Base-by-base conservation (phyloP, 208 protist genomes). In the Zelonia costaricensis region DNA sequence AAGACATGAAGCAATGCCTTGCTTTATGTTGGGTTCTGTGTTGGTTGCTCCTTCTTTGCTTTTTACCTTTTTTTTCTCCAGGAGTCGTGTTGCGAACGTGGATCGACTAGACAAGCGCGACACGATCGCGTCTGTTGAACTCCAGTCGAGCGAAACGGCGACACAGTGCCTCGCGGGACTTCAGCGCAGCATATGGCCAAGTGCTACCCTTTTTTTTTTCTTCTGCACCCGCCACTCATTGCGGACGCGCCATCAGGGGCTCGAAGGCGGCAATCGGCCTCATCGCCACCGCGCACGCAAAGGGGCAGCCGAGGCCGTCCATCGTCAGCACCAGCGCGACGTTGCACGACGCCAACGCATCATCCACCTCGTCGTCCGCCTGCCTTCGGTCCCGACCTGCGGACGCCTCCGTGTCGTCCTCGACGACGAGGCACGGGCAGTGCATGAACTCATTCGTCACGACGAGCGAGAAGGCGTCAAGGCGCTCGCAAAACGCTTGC, bases 391-490 rank as follows among this genome's bases (percentile, higher is more conserved):
- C 27, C 20, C n/a, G n/a, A n/a, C n/a, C 44, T 45, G 4, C 31
- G 18, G 51, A 16, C 36, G 68, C 43, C 22, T 56, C 65, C 16
- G 45, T 51, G 9, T 25, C 42, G 15, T 73, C 56, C 7, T 69
- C 62, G 23, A 49, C 23, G 8, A 67, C 76, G 27, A 78, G 35
- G 58, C 83, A 91, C 6, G 90, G 90, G 51, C 86, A 92, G 72
- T 86, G 91, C 90, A 95, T 95, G 49, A 91, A 80, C 47, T 95
- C 90, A 62, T 93, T 95, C 25, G 86, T 93, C 36, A 93, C 90
- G 8, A 93, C 74, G 31, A 92, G 58, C n/a, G 64, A 73, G 16
- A 93, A 69, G 7, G 42, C 25, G n/a, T 73, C 65, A 15, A 91
- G 51, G 10, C 72, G 79, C 9, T 56, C 45, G 15, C 80, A 44